Conservation (phyloP, 306 rosid species). For the Inga leiocalycina region DNA sequence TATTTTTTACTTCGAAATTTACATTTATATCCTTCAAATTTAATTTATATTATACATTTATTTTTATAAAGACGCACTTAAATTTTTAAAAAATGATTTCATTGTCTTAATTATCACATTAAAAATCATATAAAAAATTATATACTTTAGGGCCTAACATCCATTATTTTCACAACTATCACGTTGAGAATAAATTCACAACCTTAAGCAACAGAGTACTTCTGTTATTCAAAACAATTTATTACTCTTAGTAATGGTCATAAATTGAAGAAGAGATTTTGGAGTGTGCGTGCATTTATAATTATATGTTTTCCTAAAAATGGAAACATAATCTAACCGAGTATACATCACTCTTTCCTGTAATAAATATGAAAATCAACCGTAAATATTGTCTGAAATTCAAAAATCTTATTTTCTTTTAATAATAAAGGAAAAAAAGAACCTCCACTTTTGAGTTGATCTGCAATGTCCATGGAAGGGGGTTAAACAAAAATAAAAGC, state of each 20-base stretch:
- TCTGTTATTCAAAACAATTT: background rate
- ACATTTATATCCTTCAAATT: background rate
- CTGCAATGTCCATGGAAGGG: conserved; percentile 16
- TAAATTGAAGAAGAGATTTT: background rate
- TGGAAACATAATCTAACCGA: background rate
- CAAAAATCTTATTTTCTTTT: background rate
- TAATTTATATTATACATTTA: too few relatives aligned
- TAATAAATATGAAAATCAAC: background rate
- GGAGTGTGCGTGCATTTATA: background rate
- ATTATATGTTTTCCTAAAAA: background rate
- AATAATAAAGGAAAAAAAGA: background rate
- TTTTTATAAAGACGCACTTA: background rate
- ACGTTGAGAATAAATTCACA: background rate
- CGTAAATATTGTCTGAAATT: too few relatives aligned
- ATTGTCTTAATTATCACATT: background rate
- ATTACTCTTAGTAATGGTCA: background rate
- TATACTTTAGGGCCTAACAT: background rate
- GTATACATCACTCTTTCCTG: background rate
- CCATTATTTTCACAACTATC: background rate
- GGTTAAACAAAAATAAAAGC: conserved; percentile 7
- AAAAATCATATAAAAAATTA: background rate
- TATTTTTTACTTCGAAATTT: background rate
- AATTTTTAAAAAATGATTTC: background rate
- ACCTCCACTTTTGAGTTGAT: background rate
- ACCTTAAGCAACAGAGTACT: background rate